Base-by-base conservation (phyloP, 768 basidiomycete species). In the Trametes gibbosa region DNA sequence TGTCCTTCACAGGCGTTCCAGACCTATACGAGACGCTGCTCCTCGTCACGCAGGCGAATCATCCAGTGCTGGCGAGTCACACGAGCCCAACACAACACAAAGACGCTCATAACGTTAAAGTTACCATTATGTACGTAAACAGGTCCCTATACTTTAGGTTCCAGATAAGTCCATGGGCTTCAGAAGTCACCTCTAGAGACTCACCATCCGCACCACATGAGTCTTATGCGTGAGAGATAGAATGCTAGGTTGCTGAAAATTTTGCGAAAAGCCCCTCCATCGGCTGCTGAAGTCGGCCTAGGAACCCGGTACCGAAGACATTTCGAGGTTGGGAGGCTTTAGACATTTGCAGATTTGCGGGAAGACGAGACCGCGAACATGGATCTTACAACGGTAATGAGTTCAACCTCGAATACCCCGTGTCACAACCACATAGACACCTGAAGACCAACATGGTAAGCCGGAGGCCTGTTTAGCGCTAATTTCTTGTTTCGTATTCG, bases 61-160 rank as follows among this genome's bases (percentile, higher is more conserved):
- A 42, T 52, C 55, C 56, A 40, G 50, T 56, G 60, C 55, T 27
- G 14, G 35, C 21, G 19, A 52, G 60, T 61, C 60, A 61, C 60
- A 61, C 60, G 60, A 61, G 60, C 50, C 10, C 4, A 32, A 32
- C 10, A 24, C n/a, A n/a, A 21, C 13, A 24, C 34, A 51, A 12
- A 32, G 32, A 25, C 13, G 4, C 23, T 24, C 43, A 21, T 46
- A 25, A 47, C 27, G 14, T 41, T 29, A 37, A n/a, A 39, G 47
- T 49, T 49, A 39, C 55, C 27, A 7, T 39, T 7, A 12, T 14
- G 39, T 49, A 56, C 55, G 55, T 56, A 56, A 56, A 39, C 13
- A 35, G 32, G 6, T 5, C 25, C 25, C 27, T 42, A 25, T 34
- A 5, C 13, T 13, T 34, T n/a, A 39, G 27, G 35, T 48, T 34